A percentile compares a stretch with the other conserved stretches of the same genome.
These are phyloP conservation scores for Pezicula carpinea DNA, from an alignment of 2,329 filamentous ascomycete genomes.

Conservation along the genomic window DNA sequence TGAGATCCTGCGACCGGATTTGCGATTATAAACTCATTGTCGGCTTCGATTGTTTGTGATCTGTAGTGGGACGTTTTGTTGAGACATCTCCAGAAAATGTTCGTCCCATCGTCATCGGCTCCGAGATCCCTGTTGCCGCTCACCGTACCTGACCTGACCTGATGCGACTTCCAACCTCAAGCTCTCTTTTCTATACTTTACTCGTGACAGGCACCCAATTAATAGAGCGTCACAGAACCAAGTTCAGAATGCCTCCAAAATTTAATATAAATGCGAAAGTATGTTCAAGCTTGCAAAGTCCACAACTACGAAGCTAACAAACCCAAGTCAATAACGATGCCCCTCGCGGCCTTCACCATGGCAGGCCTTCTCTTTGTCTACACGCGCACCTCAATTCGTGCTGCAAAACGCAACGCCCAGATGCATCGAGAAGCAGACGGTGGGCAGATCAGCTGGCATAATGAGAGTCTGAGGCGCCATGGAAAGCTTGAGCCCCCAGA, in stretches of 20 bases:
- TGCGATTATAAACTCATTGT: slow-evolving; percentile 8
- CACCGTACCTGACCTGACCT: neutral
- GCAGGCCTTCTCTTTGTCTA: slow-evolving; percentile 51
- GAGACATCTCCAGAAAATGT: neutral
- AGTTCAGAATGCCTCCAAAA: slow-evolving; percentile 18
- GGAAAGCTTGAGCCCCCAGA: slow-evolving; percentile 38
- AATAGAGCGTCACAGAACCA: slow-evolving; percentile 1
- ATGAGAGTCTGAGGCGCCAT: slow-evolving; percentile 49
- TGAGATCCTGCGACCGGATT: neutral
- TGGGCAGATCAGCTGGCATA: slow-evolving; percentile 48
- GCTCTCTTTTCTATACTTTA: neutral
- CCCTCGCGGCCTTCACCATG: slow-evolving; percentile 50
- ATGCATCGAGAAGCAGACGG: slow-evolving; percentile 52
- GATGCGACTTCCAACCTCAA: neutral
- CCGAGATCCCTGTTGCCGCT: slow-evolving; percentile 1
- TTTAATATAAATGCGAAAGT: slow-evolving; percentile 25
- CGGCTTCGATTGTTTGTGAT: neutral
- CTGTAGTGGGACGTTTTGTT: neutral
- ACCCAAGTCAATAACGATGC: slow-evolving; percentile 36
- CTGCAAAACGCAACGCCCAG: slow-evolving; percentile 62
- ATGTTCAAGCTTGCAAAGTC: neutral
- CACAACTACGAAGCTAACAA: neutral
- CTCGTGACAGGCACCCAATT: no score
- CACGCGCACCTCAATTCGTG: slow-evolving; percentile 58
- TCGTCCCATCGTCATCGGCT: neutral